phyloP scores from a whole-genome alignment of 352 stramenopile genomes.

The Halophytophthora batemanensis region DNA sequence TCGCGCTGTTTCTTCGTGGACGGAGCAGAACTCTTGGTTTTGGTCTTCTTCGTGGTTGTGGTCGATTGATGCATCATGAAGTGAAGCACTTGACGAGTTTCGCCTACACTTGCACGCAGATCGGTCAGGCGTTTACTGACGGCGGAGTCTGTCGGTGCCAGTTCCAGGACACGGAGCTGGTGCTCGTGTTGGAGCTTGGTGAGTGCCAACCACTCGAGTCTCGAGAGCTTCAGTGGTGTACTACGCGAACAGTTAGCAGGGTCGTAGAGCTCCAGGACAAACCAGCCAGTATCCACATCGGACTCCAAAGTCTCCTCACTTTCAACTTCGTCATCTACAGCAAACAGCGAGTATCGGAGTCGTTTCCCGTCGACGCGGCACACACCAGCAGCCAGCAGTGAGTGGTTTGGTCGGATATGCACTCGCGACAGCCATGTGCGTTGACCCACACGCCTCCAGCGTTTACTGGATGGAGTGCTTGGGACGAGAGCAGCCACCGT shows the following conservation, averaged over 20 bases:
- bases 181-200: conserved; percentile 44
- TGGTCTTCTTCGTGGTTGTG: conserved; percentile 14
- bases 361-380: conserved; percentile 20
- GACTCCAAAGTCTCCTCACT: not conserved
- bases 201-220: conserved; percentile 40
- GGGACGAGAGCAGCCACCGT: conserved; percentile 3
- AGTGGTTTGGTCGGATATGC: conserved; percentile 18
- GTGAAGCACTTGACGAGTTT: conserved; percentile 8
- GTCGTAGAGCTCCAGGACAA: conserved; percentile 47
- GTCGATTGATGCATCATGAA: conserved; percentile 7
- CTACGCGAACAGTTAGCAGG: conserved; percentile 5
- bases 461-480: not conserved
- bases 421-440: conserved; percentile 23
- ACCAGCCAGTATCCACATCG: conserved; percentile 2
- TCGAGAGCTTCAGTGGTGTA: conserved; percentile 19
- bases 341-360: conserved; percentile 34
- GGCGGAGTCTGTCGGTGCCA: conserved; percentile 15
- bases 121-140: conserved; percentile 14
- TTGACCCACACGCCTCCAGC: conserved; percentile 11
- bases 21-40: conserved; percentile 21
- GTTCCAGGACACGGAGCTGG: conserved; percentile 26
- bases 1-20: conserved; percentile 24
- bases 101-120: conserved; percentile 7
- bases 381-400: conserved; percentile 20
- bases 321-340: conserved; percentile 8